A percentile compares a stretch with the other conserved stretches of the same genome.
These are phyloP conservation scores for Sonneratia alba DNA, from an alignment of 345 rosid genomes.

Conservation along the genomic window DNA sequence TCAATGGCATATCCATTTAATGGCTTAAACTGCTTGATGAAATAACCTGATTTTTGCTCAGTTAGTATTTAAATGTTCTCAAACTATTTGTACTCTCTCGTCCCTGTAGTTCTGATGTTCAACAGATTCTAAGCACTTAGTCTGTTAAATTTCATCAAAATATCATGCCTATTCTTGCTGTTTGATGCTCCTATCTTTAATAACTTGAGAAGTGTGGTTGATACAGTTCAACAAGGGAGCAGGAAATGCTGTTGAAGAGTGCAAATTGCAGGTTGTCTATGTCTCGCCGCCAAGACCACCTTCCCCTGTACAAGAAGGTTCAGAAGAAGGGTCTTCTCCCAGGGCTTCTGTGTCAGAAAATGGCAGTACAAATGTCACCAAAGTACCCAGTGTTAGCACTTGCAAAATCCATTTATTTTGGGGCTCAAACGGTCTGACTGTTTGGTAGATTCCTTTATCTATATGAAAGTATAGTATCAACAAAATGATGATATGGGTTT, in stretches of 20 bases:
- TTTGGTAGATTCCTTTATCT: neutral
- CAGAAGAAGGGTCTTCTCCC: slow-evolving; percentile 68
- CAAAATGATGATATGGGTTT: neutral
- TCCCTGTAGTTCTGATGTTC: neutral
- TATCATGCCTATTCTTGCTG: neutral
- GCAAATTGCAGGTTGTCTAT: slow-evolving; percentile 73
- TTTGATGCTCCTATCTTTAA: neutral
- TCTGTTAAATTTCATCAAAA: neutral
- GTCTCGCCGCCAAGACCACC: slow-evolving; percentile 49
- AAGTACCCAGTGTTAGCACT: slow-evolving; percentile 35
- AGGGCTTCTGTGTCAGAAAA: slow-evolving; percentile 55
- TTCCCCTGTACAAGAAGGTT: slow-evolving; percentile 63
- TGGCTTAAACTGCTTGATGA: neutral
- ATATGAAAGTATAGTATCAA: neutral
- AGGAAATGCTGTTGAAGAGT: slow-evolving; percentile 61
- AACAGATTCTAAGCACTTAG: neutral
- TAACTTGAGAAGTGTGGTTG: slow-evolving; percentile 10
- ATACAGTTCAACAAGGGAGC: slow-evolving; percentile 68
- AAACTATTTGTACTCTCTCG: neutral
- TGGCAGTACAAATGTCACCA: slow-evolving; percentile 36
- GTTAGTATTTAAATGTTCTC: neutral
- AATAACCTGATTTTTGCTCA: neutral
- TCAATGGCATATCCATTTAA: neutral
- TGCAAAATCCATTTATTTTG: neutral
- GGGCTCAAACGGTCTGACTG: neutral